Evolutionary conservation across 176 grass and related monocot genomes (phyloP), one percentile per base, ranked within the genome.

Genomic region (Aegilops bicornis): DNA sequence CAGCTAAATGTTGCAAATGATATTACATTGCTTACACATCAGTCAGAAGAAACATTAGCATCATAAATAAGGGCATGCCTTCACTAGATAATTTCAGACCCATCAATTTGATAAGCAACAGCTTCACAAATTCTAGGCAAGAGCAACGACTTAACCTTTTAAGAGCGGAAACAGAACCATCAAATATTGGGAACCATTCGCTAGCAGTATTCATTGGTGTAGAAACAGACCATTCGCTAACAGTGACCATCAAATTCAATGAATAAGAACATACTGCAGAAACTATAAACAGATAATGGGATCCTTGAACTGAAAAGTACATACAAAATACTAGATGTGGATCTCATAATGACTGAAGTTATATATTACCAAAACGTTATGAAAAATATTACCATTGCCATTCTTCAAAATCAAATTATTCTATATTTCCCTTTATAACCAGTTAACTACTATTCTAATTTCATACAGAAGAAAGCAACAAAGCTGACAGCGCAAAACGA

Each of bases 1-100:
- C 47, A 84, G 52, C 13, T 77, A 82, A 27, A 20, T 84, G 23
- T 35, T 83, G 15, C 24, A 60, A 64, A 77, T 84, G 24, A 25
- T 45, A 80, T 42, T 82, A 64, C 27, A 73, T 47, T 74, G 10
- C 25, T 75, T 65, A 47, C 83, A 31, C 56, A 40, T 73, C 20
- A 19, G 36, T 54, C 40, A 68, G 83, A 78, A 68, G 8, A 59
- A 64, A 82, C 4, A 76, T 69, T 35, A 22, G 47, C 48, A 64
- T 74, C 43, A 85, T 15, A 81, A 48, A 45, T 27, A 86, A 76
- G 36, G 24, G 47, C 43, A 54, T 0, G 37, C 40, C 23, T 22
- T 69, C 15, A 23, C 43, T 69, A 69, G 8, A 33, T 9, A 69
- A 24, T 13, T 69, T 4, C 19, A 23, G 43, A 69, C 6, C 4